These are phyloP conservation scores for Umbilicaria muhlenbergii DNA, from an alignment of 495 filamentous ascomycete species.

Conservation along the genomic window DNA sequence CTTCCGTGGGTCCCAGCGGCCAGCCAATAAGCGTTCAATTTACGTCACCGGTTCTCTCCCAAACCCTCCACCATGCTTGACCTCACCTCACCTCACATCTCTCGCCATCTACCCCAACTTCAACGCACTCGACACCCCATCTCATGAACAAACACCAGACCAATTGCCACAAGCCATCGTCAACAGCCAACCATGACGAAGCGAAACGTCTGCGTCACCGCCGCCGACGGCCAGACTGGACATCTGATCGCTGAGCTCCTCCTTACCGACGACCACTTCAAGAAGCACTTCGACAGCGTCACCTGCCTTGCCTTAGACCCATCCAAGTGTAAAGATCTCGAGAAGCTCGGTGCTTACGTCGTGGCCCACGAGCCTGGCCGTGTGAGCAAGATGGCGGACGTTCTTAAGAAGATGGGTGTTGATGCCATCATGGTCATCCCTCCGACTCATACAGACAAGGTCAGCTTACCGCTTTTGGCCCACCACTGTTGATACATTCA, in stretches of 20 bases:
- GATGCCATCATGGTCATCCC: conserved; percentile 40
- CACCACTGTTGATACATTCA: too few species aligned
- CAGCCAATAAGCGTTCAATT: too few species aligned
- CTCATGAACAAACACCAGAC: not conserved
- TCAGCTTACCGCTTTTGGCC: too few species aligned
- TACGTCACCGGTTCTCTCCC: too few species aligned
- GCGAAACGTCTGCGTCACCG: conserved; percentile 35
- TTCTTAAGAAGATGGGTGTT: conserved; percentile 25
- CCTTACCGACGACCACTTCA: conserved; percentile 29
- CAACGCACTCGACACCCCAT: conserved; percentile 13
- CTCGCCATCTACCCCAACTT: conserved; percentile 14
- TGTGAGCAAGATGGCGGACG: conserved; percentile 20
- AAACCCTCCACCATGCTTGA: too few species aligned
- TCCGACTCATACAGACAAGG: conserved; percentile 30
- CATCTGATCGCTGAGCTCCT: conserved; percentile 38
- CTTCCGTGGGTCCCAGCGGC: too few species aligned
- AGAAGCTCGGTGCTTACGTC: conserved; percentile 34
- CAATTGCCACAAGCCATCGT: too few species aligned
- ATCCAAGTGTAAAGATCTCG: conserved; percentile 34
- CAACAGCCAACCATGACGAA: too few species aligned
- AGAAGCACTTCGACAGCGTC: conserved; percentile 22
- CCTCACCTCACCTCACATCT: conserved; percentile 8
- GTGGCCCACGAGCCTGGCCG: conserved; percentile 28
- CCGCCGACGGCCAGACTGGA: conserved; percentile 38
- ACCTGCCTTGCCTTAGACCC: conserved; percentile 31